A percentile compares a stretch with the other conserved stretches of the same genome.
Conservation (phyloP, 164 flowering plant species). For the Annona cherimola region DNA sequence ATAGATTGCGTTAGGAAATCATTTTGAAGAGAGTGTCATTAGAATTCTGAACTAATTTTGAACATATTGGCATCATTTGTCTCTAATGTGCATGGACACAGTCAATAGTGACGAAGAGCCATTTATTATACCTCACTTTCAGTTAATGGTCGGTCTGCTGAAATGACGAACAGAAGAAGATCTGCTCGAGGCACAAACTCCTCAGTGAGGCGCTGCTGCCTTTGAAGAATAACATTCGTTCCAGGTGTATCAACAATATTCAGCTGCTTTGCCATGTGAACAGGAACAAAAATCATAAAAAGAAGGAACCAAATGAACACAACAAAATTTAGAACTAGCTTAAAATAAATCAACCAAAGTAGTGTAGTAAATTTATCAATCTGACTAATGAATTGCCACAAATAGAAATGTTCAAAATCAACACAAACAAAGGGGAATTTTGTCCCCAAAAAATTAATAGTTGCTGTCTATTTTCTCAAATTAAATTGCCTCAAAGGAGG, state of each 20-base stretch:
- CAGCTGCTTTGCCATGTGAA: conserved; percentile 48
- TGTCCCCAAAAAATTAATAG: neutral
- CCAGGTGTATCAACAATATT: conserved; percentile 96
- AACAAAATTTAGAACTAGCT: neutral
- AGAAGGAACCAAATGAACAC: neutral
- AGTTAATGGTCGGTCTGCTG: conserved; percentile 94
- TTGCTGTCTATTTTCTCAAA: neutral
- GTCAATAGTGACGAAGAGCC: neutral
- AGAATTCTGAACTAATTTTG: too few relatives aligned
- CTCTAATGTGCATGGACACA: neutral
- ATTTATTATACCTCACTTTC: conserved; percentile 77
- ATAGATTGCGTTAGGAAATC: too few relatives aligned
- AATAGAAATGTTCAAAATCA: neutral
- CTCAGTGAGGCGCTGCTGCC: conserved; percentile 95
- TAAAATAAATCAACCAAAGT: neutral
- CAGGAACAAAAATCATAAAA: neutral
- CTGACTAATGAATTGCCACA: neutral
- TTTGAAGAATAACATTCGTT: conserved; percentile 92
- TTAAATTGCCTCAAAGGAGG: neutral
- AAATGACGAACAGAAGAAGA: conserved; percentile 84
- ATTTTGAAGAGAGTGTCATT: too few relatives aligned
- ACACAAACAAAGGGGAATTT: neutral
- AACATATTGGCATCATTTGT: too few relatives aligned
- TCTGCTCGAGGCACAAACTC: conserved; percentile 98
- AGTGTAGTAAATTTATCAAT: neutral